Percentiles rank a stretch among this genome's conserved stretches.
These are phyloP conservation scores for Stagonosporopsis vannaccii DNA, from an alignment of 2,329 filamentous ascomycete species.

Conservation along the genomic window DNA sequence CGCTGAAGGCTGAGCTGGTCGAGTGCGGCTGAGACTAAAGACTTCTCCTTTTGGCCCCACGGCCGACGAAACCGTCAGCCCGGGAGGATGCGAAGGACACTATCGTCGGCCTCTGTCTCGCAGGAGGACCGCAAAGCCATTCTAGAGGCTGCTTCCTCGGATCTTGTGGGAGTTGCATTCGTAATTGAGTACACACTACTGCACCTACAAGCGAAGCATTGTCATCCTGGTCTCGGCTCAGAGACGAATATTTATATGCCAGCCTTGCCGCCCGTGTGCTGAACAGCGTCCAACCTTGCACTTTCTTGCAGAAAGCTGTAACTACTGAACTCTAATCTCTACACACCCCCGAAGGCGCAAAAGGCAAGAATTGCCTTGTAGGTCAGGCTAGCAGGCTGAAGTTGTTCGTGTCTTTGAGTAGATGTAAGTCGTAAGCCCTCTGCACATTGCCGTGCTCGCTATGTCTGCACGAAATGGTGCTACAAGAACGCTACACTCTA, in stretches of 20 bases:
- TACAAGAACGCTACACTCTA: not conserved
- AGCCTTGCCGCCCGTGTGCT: slow-evolving; percentile 5
- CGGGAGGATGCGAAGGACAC: slow-evolving; percentile 11
- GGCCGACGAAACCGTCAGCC: slow-evolving; percentile 19
- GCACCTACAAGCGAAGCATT: slow-evolving; percentile 9
- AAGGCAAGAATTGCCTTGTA: not conserved
- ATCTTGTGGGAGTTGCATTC: slow-evolving; percentile 7
- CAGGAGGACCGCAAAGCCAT: slow-evolving; percentile 10
- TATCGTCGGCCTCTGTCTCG: slow-evolving; percentile 12
- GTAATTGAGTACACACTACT: slow-evolving; percentile 15
- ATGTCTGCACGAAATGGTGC: not conserved
- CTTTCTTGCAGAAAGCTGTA: slow-evolving; percentile 2
- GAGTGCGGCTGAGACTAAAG: slow-evolving; percentile 19
- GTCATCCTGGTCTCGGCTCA: slow-evolving; percentile 4
- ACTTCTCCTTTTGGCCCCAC: slow-evolving; percentile 20
- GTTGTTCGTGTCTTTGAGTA: slow-evolving; percentile 15
- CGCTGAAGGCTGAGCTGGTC: slow-evolving; percentile 19
- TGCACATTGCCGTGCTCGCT: not conserved
- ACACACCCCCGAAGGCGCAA: not conserved
- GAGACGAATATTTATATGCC: slow-evolving; percentile 9
- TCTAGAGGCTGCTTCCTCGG: slow-evolving; percentile 15
- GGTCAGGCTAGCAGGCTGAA: not conserved
- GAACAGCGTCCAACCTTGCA: slow-evolving; percentile 3
- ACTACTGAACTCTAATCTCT: not conserved
- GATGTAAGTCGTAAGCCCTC: slow-evolving; percentile 11